Base-by-base conservation (phyloP, 768 basidiomycete genomes). In the Leccinum subtestaceum region DNA sequence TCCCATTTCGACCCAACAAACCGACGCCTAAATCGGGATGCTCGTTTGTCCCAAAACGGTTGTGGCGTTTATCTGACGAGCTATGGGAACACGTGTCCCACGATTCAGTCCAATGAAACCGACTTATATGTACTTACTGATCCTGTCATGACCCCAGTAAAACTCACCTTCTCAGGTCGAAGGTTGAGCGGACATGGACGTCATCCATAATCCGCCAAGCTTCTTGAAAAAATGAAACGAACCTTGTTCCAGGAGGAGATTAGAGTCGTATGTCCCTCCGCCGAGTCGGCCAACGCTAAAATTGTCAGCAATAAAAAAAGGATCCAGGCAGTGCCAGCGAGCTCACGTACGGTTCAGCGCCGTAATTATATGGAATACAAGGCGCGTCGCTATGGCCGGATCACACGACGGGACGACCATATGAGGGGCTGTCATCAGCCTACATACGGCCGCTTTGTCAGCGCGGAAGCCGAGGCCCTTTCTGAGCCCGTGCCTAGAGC, bases 1-100 rank as follows among this genome's bases (percentile, higher is more conserved):
- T 65, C 52, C 67, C 70, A 61, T 69, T 64, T 70, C 55, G 51
- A 65, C 45, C 12, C n/a, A 43, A 74, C 63, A 73, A 73, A 53
- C 66, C 52, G 55, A 63, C 29, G 1, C 47, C 69, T 61, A 60
- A 60, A 68, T 65, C 19, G 9, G 65, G 73, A 56, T 8, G 53
- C 23, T 47, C 25, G 63, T 54, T 73, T 73, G 50, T 74, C 12
- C 55, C 49, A 23, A 67, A 67, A 60, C 56, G 58, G 58, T 52
- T 58, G 53, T 57, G 59, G 46, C 21, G 48, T 45, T 53, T 23
- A 34, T 46, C 23, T 25, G n/a, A 34, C 43, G 40, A 50, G 25
- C n/a, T n/a, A 40, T 48, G 36, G 15, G 54, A 65, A 47, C 67
- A 59, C 55, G 54, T 66, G 67, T 25, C 12, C 29, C 43, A 29